A percentile compares a stretch with the other conserved stretches of the same genome.
Conservation (phyloP, 257 asterid species). For the Solanum gandarillasii region DNA sequence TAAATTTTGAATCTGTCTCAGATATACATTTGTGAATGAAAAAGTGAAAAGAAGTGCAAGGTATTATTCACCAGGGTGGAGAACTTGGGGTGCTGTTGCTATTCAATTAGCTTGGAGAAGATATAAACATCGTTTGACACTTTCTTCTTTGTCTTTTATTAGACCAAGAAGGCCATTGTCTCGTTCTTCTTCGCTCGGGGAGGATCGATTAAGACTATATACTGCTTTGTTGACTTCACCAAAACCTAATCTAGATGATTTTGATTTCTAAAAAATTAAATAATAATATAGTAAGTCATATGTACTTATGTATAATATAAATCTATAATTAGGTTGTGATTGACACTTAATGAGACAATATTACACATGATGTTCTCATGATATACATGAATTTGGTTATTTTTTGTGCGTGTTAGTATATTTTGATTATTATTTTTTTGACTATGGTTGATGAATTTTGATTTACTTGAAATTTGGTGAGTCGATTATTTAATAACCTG, state of each 20-base stretch:
- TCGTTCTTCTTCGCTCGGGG: slow-evolving; percentile 71
- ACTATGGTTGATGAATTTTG: background rate
- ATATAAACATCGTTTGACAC: slow-evolving; percentile 47
- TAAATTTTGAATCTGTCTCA: background rate
- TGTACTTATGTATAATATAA: background rate
- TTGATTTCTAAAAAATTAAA: slow-evolving; percentile 29
- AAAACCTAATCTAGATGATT: slow-evolving; percentile 81
- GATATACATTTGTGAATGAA: slow-evolving; percentile 17
- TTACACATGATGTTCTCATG: background rate
- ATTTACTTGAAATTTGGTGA: background rate
- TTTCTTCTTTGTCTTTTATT: slow-evolving; percentile 70
- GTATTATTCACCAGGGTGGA: slow-evolving; percentile 31
- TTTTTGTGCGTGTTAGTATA: background rate
- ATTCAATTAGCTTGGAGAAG: slow-evolving; percentile 30
- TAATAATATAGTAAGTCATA: background rate
- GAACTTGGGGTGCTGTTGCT: slow-evolving; percentile 33
- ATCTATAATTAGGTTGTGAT: background rate
- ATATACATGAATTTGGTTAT: background rate
- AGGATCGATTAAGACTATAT: slow-evolving; percentile 73
- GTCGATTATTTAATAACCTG: too few species aligned
- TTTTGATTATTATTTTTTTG: too few species aligned
- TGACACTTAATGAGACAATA: background rate
- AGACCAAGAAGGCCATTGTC: slow-evolving; percentile 83
- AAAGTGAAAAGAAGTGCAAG: slow-evolving; percentile 18
- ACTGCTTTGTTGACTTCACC: slow-evolving; percentile 82